Base-by-base conservation (phyloP, 345 rosid species). In the Eutrema japonicum region DNA sequence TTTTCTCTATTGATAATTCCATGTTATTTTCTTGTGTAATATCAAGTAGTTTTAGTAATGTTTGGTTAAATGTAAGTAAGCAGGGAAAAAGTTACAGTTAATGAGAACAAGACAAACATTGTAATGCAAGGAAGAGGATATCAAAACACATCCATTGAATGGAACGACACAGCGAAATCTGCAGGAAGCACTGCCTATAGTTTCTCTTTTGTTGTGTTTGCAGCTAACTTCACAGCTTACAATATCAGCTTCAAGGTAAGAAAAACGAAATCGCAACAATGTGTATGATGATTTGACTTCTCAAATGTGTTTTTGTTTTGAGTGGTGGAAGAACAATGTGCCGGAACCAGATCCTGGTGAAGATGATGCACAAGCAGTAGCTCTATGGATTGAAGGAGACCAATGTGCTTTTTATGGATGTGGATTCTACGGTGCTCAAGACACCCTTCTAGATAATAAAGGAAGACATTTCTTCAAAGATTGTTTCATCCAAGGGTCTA, bases 141-240 rank as follows among this genome's bases (percentile, higher is more conserved):
- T 45, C 71, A 78, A 41, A 85, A 77, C 72, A 91, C 96, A 32
- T 80, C 80, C 18, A 83, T 91, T 6, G 83, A 75, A 47, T 91
- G 98, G 98, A 87, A 90, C n/a, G 97, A 89, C 69, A 93, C 97
- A 11, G 88, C 97, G 0, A 85, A 87, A 74, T 91, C 98, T 8
- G 65, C 87, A 0, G 96, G 96, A 70, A 83, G 86, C 56, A 93
- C 96, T 16, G 67, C 76, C 13, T 63, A 84, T 64, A 89, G 91
- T 64, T 77, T 92, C 77, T 89, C 98, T 0, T 81, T 87, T 68
- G 75, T 81, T 57, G 68, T 93, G n/a, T 86, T 85, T 59, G 88
- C 97, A 58, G 65, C 81, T 26, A 85, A 84, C 49, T 93, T 93
- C 75, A 83, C 84, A 30, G 98, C 97, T 65, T 90, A 79, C 79